A percentile compares a stretch with the other conserved stretches of the same genome.
Evolutionary conservation across 257 asterid genomes (phyloP).

Genomic region (Salvia rosmarinus): DNA sequence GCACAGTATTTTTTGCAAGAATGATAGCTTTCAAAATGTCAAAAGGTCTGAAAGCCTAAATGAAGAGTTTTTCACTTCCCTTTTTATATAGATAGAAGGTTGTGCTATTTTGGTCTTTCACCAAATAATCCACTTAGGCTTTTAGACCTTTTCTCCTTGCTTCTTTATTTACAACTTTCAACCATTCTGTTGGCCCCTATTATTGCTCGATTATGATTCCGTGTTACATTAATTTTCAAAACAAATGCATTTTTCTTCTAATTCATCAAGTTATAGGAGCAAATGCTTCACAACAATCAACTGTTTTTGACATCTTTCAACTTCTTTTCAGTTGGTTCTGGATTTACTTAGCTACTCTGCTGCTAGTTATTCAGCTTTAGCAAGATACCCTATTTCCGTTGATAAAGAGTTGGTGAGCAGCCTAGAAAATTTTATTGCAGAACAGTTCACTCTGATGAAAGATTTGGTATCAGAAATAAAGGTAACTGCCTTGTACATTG

Average conservation of each 20-base stretch:
- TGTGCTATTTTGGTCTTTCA: neutral
- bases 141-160: slow-evolving; percentile 15
- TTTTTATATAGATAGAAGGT: neutral
- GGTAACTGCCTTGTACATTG: slow-evolving; percentile 38
- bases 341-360: slow-evolving; percentile 79
- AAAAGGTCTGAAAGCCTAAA: neutral
- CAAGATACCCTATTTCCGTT: slow-evolving; percentile 57
- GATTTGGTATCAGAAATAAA: slow-evolving; percentile 68
- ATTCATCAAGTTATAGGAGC: slow-evolving; percentile 7
- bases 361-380: slow-evolving; percentile 67
- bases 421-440: slow-evolving; percentile 74
- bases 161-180: slow-evolving; percentile 7
- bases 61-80: neutral
- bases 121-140: neutral
- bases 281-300: neutral
- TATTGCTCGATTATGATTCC: slow-evolving; percentile 5
- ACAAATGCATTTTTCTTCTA: slow-evolving; percentile 17
- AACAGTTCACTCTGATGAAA: slow-evolving; percentile 65
- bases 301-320: slow-evolving; percentile 36
- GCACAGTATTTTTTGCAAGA: neutral
- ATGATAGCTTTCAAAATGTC: slow-evolving; percentile 13
- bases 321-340: slow-evolving; percentile 68
- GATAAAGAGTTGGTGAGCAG: slow-evolving; percentile 53
- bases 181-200: slow-evolving; percentile 8
- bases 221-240: neutral